Conservation (phyloP, 2,329 filamentous ascomycete genomes). For the Pseudocercospora macadamiae region DNA sequence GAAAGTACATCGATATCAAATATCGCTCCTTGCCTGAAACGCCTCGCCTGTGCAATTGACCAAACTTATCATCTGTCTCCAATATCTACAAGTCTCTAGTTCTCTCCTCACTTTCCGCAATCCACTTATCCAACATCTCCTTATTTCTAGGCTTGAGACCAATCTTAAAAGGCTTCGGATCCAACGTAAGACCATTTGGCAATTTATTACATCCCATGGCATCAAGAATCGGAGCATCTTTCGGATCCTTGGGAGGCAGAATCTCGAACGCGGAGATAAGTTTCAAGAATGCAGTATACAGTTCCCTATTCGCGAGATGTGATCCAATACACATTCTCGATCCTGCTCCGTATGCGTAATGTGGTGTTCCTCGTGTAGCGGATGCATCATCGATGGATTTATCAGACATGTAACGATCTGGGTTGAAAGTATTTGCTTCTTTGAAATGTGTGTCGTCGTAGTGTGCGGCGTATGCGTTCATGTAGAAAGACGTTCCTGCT, state of each 20-base stretch:
- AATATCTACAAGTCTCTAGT: slow-evolving; percentile 35
- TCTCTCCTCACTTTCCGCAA: slow-evolving; percentile 50
- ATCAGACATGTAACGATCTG: slow-evolving; percentile 68
- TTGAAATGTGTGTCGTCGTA: slow-evolving; percentile 72
- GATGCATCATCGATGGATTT: slow-evolving; percentile 46
- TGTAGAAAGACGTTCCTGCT: slow-evolving; percentile 76
- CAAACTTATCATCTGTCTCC: not conserved
- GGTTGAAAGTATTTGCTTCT: slow-evolving; percentile 64
- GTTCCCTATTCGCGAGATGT: slow-evolving; percentile 44
- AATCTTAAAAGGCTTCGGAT: slow-evolving; percentile 56
- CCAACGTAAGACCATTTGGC: slow-evolving; percentile 53
- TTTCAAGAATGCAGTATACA: slow-evolving; percentile 53
- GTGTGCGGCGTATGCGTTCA: slow-evolving; percentile 76
- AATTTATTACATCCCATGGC: slow-evolving; percentile 50
- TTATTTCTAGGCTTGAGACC: slow-evolving; percentile 50
- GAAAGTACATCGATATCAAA: not conserved
- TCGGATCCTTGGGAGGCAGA: slow-evolving; percentile 43
- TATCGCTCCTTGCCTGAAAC: not conserved
- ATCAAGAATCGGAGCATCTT: slow-evolving; percentile 49
- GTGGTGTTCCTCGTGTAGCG: slow-evolving; percentile 48
- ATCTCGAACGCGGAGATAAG: slow-evolving; percentile 53
- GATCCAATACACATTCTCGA: slow-evolving; percentile 46
- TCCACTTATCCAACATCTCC: slow-evolving; percentile 49
- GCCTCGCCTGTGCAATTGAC: not conserved
- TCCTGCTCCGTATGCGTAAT: slow-evolving; percentile 53